Conservation (phyloP, 805 yeast genomes). For the Lipomyces kockii region DNA sequence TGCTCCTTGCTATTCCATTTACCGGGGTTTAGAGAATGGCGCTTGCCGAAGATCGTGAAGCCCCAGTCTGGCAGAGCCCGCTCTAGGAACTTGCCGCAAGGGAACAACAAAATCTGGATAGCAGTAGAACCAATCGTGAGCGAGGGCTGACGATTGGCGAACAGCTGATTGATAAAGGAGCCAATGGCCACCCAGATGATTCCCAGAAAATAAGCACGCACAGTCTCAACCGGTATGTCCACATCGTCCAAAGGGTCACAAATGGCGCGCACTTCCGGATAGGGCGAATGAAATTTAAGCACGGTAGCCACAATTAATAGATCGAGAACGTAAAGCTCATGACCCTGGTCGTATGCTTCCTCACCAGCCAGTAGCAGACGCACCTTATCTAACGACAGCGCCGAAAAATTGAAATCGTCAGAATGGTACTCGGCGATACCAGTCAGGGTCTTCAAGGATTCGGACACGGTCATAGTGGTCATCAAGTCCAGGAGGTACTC, state of each 20-base stretch:
- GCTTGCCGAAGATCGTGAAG: constrained; percentile 42
- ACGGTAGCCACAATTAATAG: constrained; percentile 15
- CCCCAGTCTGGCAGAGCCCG: constrained; percentile 26
- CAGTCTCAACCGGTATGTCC: constrained; percentile 52
- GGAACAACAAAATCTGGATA: constrained; percentile 68
- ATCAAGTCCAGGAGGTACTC: constrained; percentile 52
- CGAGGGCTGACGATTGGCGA: constrained; percentile 59
- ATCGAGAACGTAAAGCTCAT: constrained; percentile 19
- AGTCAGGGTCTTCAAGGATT: constrained; percentile 44
- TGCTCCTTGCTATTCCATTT: constrained; percentile 66
- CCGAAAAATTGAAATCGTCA: constrained; percentile 17
- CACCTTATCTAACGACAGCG: not conserved
- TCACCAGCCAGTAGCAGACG: constrained; percentile 10
- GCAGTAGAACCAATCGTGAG: constrained; percentile 62
- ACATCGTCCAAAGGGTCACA: constrained; percentile 63
- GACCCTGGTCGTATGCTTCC: constrained; percentile 33
- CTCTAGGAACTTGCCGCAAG: constrained; percentile 53
- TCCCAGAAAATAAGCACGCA: constrained; percentile 59
- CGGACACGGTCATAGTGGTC: constrained; percentile 40
- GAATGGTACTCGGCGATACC: constrained; percentile 1
- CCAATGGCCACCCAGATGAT: constrained; percentile 60
- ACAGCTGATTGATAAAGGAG: constrained; percentile 62
- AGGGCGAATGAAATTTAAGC: constrained; percentile 47
- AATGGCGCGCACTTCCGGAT: constrained; percentile 72
- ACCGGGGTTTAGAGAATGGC: constrained; percentile 58